Conservation (phyloP, 352 stramenopile genomes). For the Phytophthora tubulina region DNA sequence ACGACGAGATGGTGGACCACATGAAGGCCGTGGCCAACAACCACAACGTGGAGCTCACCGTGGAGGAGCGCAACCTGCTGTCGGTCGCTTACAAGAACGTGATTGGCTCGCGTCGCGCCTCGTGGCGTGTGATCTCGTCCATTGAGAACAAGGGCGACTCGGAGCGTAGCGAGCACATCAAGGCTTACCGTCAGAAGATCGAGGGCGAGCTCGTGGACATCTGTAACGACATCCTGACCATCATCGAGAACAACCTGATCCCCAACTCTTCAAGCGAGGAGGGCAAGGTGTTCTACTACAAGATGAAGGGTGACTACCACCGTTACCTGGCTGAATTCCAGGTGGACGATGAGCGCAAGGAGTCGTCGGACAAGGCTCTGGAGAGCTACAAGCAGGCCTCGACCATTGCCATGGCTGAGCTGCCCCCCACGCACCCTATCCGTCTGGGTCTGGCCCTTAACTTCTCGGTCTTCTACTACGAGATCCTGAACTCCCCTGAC, state of each 20-base stretch:
- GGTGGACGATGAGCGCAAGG: conserved; percentile 94
- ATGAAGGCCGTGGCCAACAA: conserved; percentile 99
- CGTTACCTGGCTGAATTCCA: conserved; percentile 99
- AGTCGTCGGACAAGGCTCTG: conserved; percentile 89
- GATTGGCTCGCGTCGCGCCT: conserved; percentile 97
- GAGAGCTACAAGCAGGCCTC: conserved; percentile 85
- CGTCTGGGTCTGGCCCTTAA: conserved; percentile 98
- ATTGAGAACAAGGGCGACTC: conserved; percentile 98
- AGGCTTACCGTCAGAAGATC: conserved; percentile 98
- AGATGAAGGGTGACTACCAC: conserved; percentile 99
- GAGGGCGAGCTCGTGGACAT: conserved; percentile 97
- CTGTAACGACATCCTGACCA: conserved; percentile 97
- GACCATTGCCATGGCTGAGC: conserved; percentile 95
- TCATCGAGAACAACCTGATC: conserved; percentile 99
- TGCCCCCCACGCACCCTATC: conserved; percentile 99
- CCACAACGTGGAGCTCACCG: conserved; percentile 96
- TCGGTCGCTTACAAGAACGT: conserved; percentile 98
- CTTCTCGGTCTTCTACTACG: conserved; percentile 99
- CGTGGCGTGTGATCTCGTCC: conserved; percentile 98
- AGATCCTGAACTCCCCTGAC: conserved; percentile 98
- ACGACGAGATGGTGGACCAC: conserved; percentile 96
- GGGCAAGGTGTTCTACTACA: conserved; percentile 99
- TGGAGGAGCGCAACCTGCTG: conserved; percentile 99
- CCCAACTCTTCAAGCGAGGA: conserved; percentile 97
- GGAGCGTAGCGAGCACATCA: conserved; percentile 88